These are phyloP conservation scores for Fusarium sp. DNA, from an alignment of 2,329 filamentous ascomycete genomes.

Conservation along the genomic window DNA sequence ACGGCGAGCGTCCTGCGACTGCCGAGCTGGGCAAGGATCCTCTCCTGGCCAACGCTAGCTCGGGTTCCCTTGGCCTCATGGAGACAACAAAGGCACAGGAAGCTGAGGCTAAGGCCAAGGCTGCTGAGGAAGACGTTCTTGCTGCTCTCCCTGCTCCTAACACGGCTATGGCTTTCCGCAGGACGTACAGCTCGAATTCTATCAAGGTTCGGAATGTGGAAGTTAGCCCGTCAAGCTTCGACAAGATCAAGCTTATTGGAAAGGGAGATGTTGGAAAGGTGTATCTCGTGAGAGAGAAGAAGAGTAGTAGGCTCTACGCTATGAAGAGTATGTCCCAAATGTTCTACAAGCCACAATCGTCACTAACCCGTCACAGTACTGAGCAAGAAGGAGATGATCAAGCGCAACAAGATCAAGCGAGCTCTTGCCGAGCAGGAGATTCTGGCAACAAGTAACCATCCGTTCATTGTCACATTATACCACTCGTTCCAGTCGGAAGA, in stretches of 20 bases:
- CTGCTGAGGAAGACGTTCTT: slow-evolving; percentile 63
- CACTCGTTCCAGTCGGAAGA: slow-evolving; percentile 99
- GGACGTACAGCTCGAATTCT: slow-evolving; percentile 98
- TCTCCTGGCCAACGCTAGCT: slow-evolving; percentile 63
- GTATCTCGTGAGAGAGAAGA: slow-evolving; percentile 97
- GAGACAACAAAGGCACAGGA: slow-evolving; percentile 44
- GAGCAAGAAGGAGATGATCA: slow-evolving; percentile 99
- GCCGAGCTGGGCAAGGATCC: slow-evolving; percentile 90
- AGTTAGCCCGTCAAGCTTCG: slow-evolving; percentile 93
- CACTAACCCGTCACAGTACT: slow-evolving; percentile 73
- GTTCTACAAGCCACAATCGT: neutral
- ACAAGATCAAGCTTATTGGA: slow-evolving; percentile 99
- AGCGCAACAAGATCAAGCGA: slow-evolving; percentile 99
- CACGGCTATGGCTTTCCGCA: slow-evolving; percentile 80
- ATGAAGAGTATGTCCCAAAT: slow-evolving; percentile 84
- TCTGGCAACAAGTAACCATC: slow-evolving; percentile 96
- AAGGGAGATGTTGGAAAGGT: slow-evolving; percentile 99
- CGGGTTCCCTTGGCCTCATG: slow-evolving; percentile 54
- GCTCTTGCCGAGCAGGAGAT: slow-evolving; percentile 98
- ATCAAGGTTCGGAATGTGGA: slow-evolving; percentile 99
- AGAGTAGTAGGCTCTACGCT: slow-evolving; percentile 92
- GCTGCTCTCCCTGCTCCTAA: slow-evolving; percentile 75
- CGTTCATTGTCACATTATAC: slow-evolving; percentile 98
- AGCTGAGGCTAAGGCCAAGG: slow-evolving; percentile 49
- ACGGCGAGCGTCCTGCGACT: slow-evolving; percentile 79